Evolutionary conservation across 2,329 filamentous ascomycete species (phyloP), one percentile per base, ranked within the genome.

Genomic region (Coniochaeta sp.): DNA sequence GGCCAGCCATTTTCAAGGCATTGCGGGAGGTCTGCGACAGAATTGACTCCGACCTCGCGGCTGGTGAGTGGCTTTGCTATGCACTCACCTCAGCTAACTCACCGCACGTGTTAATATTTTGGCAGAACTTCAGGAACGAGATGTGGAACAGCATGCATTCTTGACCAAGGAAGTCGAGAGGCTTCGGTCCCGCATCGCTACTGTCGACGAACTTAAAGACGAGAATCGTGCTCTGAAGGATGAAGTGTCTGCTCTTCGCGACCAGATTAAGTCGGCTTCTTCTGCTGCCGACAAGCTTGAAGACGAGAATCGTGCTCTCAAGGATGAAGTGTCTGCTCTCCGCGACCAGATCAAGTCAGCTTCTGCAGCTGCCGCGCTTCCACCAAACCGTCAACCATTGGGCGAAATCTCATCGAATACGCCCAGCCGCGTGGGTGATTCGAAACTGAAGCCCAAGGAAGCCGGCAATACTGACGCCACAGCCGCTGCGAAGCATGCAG

Each of bases 191-290:
- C 69, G 64, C 24, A 71, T 70, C n/a, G 69, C 67, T 17, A 63
- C 69, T 28, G 71, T 72, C 22, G 70, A 73, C 16, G 66, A 63
- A 1, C 65, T 82, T 28, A 73, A 79, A 59, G 65, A 72, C 17
- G 77, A 81, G 61, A 81, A 80, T 57, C 65, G 64, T n/a, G 62
- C 69, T 4, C 71, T 84, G 6, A 72, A 70, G 57, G 66, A 64
- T 34, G 72, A 79, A 58, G 61, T 81, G 10, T 62, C 64, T 4
- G 62, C 68, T 10, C 67, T 77, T 22, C 61, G 67, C 58, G 30
- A 17, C 16, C 30, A 55, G 32, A 2, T 38, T 14, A 55, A 24
- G 12, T 36, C 30, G 17, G 52, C 17, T 32, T 34, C 52, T 3
- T 34, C 28, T 10, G 52, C 28, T 55, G 30, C 50, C 5, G 52